Base-by-base conservation (phyloP, 208 protist genomes). In the Leishmania lainsoni region DNA sequence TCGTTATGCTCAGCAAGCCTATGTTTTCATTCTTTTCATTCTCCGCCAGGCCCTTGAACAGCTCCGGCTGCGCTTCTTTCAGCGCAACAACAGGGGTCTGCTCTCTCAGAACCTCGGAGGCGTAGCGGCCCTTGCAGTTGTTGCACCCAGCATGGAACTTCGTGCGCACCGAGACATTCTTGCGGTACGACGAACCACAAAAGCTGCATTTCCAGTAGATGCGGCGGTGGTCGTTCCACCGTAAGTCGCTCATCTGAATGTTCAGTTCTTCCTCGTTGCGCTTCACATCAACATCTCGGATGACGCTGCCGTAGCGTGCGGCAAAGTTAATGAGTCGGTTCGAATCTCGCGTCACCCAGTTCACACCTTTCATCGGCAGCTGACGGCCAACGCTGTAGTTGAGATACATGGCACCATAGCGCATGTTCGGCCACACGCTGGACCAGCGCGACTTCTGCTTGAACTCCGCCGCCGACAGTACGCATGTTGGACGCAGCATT, bases 401-500 rank as follows among this genome's bases (percentile, higher is more conserved):
- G 22, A 97, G 92, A 70, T 91, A 97, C 93, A 96, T 96, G 48
- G 91, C 86, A 61, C 94, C 94, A 79, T 97, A 97, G 72, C 87
- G 91, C 93, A 96, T 95, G 84, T 95, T 95, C n/a, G 94, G 94
- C 92, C 93, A 97, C 76, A 96, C 92, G 20, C 78, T 77, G n/a
- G 90, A 92, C 92, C 91, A 95, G n/a, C 92, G 88, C 10, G 92
- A 96, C 82, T 97, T 97, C 86, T 97, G 94, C 84, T 97, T 97
- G 87, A 97, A 97, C 84, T 97, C 94, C 80, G 92, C 92, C 69
- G 94, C 94, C 39, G 76, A 70, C 54, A 91, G n/a, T 69, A 89
- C 72, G 65, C 79, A 71, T 39, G 87, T 82, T 54, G 75, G 80
- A n/a, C 80, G 84, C 42, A 87, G 75, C 89, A 92, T 92, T 52